A percentile compares a stretch with the other conserved stretches of the same genome.
phyloP scores from a whole-genome alignment of 257 asterid species.

The Jacaranda copaia region DNA sequence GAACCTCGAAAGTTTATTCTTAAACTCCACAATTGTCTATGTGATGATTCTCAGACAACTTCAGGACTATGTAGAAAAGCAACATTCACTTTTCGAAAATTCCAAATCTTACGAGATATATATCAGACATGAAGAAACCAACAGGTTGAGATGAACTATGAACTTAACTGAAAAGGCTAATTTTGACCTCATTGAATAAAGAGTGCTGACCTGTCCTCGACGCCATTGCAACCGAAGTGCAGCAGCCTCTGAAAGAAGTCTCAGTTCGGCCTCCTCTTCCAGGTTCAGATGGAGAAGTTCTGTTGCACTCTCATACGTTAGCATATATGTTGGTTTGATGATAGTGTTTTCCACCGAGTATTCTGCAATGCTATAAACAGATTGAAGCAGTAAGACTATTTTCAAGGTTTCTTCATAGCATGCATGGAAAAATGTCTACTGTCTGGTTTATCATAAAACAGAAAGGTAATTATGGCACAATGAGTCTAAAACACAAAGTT shows the following conservation, averaged over 20 bases:
- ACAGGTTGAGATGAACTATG: conserved; percentile 4
- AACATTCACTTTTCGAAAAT: conserved; percentile 2
- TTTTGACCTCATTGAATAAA: conserved; percentile 27
- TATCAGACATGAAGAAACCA: conserved; percentile 27
- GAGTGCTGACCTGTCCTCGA: conserved; percentile 69
- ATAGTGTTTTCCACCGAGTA: conserved; percentile 85
- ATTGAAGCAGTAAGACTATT: conserved; percentile 40
- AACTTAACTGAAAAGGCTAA: conserved; percentile 24
- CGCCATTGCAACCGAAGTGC: conserved; percentile 85
- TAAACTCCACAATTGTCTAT: conserved; percentile 11
- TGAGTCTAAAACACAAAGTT: conserved; percentile 14
- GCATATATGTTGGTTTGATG: conserved; percentile 95
- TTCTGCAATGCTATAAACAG: conserved; percentile 84
- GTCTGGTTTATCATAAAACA: conserved; percentile 10
- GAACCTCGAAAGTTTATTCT: conserved; percentile 24
- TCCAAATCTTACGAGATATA: not conserved
- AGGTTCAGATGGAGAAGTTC: conserved; percentile 94
- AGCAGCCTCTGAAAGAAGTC: conserved; percentile 94
- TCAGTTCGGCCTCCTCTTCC: conserved; percentile 87
- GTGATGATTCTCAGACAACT: conserved; percentile 8
- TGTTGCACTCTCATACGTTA: conserved; percentile 95
- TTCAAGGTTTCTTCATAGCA: conserved; percentile 19
- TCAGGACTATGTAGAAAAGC: not conserved
- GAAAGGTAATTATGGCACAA: conserved; percentile 21
- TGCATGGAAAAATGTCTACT: not conserved